These are phyloP conservation scores for Phycomyces nitens DNA, from an alignment of 192 early-diverging fungal genomes.

Conservation along the genomic window DNA sequence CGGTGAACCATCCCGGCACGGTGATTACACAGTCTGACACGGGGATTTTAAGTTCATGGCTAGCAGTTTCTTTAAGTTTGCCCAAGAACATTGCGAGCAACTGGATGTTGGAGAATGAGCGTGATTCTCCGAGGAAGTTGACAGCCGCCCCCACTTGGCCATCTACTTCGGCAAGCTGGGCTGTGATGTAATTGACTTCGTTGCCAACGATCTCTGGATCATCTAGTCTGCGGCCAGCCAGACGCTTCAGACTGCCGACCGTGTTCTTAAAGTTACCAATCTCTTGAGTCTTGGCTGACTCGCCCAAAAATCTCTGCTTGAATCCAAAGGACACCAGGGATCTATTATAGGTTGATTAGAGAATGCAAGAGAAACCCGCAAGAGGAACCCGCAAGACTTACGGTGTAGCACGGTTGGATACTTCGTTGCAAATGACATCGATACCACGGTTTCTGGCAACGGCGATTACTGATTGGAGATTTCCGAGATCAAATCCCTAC, in stretches of 20 bases:
- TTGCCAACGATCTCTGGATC: constrained; percentile 79
- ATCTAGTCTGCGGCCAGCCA: constrained; percentile 78
- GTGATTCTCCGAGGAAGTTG: constrained; percentile 72
- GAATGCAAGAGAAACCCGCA: too few species aligned
- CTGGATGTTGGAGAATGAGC: constrained; percentile 82
- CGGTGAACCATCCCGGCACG: constrained; percentile 92
- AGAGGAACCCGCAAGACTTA: constrained; percentile 48
- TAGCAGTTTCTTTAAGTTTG: constrained; percentile 87
- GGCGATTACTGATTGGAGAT: constrained; percentile 92
- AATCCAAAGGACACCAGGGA: constrained; percentile 77
- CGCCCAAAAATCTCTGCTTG: constrained; percentile 93
- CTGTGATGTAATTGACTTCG: constrained; percentile 80
- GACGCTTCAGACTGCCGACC: constrained; percentile 82
- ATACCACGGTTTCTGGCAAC: constrained; percentile 97
- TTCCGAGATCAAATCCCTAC: constrained; percentile 92
- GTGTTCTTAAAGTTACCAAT: constrained; percentile 98
- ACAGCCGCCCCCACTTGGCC: constrained; percentile 84
- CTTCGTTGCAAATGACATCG: constrained; percentile 95
- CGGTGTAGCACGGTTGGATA: constrained; percentile 92
- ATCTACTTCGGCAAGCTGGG: constrained; percentile 71
- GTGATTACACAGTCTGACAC: constrained; percentile 93
- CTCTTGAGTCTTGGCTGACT: constrained; percentile 91
- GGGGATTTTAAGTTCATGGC: constrained; percentile 71
- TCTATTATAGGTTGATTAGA: neutral
- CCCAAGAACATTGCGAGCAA: constrained; percentile 89